Evolutionary conservation across 768 basidiomycete species (phyloP).

Genomic region (Phallus indusiatus): DNA sequence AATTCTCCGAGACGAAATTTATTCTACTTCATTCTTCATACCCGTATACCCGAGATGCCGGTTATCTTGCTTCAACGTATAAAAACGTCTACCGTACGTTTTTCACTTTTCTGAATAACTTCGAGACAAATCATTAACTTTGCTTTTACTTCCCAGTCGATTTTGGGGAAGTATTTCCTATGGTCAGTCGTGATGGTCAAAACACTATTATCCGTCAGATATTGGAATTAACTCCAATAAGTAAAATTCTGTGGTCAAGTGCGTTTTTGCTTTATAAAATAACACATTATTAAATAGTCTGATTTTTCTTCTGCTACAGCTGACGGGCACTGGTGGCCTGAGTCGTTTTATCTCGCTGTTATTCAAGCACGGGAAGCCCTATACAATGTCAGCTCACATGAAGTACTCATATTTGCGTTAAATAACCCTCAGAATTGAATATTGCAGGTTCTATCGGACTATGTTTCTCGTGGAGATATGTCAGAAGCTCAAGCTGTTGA

Average conservation of each 20-base stretch:
- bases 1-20: conserved; percentile 48
- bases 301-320: no score
- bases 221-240: conserved; percentile 64
- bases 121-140: background rate
- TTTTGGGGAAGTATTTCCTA: conserved; percentile 70
- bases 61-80: conserved; percentile 65
- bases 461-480: conserved; percentile 39
- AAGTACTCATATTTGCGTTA: conserved; percentile 7
- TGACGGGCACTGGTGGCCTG: conserved; percentile 71
- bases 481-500: conserved; percentile 43
- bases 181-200: conserved; percentile 56
- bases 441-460: conserved; percentile 46
- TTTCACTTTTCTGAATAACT: background rate
- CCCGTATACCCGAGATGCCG: conserved; percentile 69
- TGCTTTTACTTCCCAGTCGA: conserved; percentile 32
- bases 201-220: conserved; percentile 48
- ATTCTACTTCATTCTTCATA: conserved; percentile 72
- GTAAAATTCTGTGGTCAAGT: conserved; percentile 81
- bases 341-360: conserved; percentile 60
- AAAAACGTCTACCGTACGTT: conserved; percentile 49
- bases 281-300: no score
- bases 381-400: conserved; percentile 33
- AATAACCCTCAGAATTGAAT: background rate
- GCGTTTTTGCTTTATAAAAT: conserved; percentile 21
- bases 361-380: conserved; percentile 55